Conservation (phyloP, 2,329 filamentous ascomycete species). For the Aspergillus pseudotamarii region DNA sequence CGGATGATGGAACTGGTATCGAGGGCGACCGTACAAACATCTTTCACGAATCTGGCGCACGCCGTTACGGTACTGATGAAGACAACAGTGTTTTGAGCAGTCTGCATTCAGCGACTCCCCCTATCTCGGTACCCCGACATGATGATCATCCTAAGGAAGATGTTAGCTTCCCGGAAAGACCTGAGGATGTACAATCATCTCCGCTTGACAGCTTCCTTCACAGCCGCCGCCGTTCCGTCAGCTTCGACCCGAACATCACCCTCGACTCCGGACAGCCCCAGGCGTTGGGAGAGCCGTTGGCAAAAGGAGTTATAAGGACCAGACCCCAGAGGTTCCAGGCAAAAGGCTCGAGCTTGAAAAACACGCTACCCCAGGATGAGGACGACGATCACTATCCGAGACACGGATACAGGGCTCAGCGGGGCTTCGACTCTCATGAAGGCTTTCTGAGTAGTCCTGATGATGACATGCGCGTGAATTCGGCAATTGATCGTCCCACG, state of each 20-base stretch:
- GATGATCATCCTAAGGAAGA: slow-evolving; percentile 35
- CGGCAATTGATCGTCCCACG: slow-evolving; percentile 40
- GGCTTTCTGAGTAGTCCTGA: slow-evolving; percentile 26
- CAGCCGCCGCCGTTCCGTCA: slow-evolving; percentile 45
- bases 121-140: slow-evolving; percentile 48
- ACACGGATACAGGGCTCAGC: slow-evolving; percentile 26
- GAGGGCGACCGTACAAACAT: slow-evolving; percentile 41
- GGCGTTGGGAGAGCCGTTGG: slow-evolving; percentile 43
- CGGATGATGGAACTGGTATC: slow-evolving; percentile 37
- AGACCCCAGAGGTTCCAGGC: slow-evolving; percentile 34
- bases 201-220: slow-evolving; percentile 47
- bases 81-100: slow-evolving; percentile 42
- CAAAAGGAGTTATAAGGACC: slow-evolving; percentile 31
- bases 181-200: slow-evolving; percentile 39
- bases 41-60: slow-evolving; percentile 37
- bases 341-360: slow-evolving; percentile 38
- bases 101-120: slow-evolving; percentile 46
- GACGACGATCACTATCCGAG: slow-evolving; percentile 20
- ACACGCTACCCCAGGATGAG: slow-evolving; percentile 40
- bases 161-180: slow-evolving; percentile 39
- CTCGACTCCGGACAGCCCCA: slow-evolving; percentile 44
- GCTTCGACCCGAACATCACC: slow-evolving; percentile 44
- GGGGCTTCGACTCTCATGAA: slow-evolving; percentile 30
- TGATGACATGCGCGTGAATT: slow-evolving; percentile 24
- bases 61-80: slow-evolving; percentile 42